phyloP scores from a whole-genome alignment of 768 basidiomycete genomes.

The Mycena kentingensis region DNA sequence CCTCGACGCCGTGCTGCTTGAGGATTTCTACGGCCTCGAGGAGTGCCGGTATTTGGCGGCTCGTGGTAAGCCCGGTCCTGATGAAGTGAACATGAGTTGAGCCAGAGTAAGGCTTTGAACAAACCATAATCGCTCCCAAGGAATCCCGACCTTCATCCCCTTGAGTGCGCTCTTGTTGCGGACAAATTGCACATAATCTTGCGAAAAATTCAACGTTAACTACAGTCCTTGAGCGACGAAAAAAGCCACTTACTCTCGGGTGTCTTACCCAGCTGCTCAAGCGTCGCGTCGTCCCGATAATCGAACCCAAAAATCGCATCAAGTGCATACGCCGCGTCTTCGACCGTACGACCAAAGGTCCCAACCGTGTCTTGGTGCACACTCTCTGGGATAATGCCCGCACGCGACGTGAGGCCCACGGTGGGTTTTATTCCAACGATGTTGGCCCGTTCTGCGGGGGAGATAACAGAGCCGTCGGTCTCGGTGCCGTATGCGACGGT shows the following conservation, averaged over 20 bases:
- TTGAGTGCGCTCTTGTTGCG: conserved; percentile 23
- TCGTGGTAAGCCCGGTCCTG: conserved; percentile 18
- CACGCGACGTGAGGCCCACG: conserved; percentile 43
- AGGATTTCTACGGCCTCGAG: conserved; percentile 19
- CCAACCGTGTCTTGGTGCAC: conserved; percentile 44
- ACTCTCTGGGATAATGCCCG: conserved; percentile 43
- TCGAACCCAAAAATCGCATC: conserved; percentile 40
- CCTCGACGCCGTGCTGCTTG: conserved; percentile 22
- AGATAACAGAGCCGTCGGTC: conserved; percentile 39
- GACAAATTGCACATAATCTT: conserved; percentile 26
- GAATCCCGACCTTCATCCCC: conserved; percentile 25
- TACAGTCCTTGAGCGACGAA: neutral
- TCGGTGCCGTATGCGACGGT: conserved; percentile 29
- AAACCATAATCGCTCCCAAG: conserved; percentile 22
- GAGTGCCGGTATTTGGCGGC: conserved; percentile 18
- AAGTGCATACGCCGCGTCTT: conserved; percentile 39
- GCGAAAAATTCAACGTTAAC: neutral
- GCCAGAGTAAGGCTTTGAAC: neutral
- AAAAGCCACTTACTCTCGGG: conserved; percentile 14
- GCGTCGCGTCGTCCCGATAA: conserved; percentile 37
- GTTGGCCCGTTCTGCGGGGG: conserved; percentile 38
- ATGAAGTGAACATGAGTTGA: neutral
- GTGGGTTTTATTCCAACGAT: conserved; percentile 48
- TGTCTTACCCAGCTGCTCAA: conserved; percentile 35
- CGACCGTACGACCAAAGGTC: conserved; percentile 36